Base-by-base conservation (phyloP, 202 grass and related monocot genomes). In the Zoysia matrella region DNA sequence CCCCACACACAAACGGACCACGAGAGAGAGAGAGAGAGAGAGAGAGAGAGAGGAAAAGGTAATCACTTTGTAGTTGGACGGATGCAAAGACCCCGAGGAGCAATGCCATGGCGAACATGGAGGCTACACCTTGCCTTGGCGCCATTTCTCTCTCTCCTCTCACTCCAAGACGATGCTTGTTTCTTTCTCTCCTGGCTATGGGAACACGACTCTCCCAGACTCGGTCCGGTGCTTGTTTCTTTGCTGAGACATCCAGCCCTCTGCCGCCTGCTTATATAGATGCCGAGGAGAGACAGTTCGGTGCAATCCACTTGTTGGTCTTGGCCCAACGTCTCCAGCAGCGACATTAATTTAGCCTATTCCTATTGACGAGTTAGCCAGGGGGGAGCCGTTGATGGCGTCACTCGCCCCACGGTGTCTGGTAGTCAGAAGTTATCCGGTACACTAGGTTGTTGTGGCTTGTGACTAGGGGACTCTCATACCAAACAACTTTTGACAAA, bases 401-500 rank as follows among this genome's bases (percentile, higher is more conserved):
- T 86, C 83, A 86, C 30, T 30, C 48, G 69, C 49, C 83, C 81
- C 74, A 49, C 43, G 12, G 73, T 82, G 83, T 74, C 62, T 46
- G 79, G 88, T 89, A 80, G 83, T 49, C 43, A 86, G 79, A 83
- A 52, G 88, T 86, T 90, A 83, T 86, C 88, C 83, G 79, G 83
- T 86, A 75, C 83, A 81, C 65, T 78, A 70, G 79, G 83, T 86
- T 69, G 75, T 85, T 86, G 88, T 79, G 72, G 52, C 53, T 76
- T 79, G 71, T 45, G 62, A 41, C 61, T 67, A 60, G 62, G 36
- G 69, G 44, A 7, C 54, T 36, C 30, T 36, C 30, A 36, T 82
- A 86, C 83, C 79, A 71, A 86, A 79, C 79, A 52, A 58, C 79
- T 86, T 90, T 86, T 79, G 49, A 82, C 79, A 89, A 74, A 78